These are phyloP conservation scores for Pseudogymnoascus sp. DNA, from an alignment of 2,329 filamentous ascomycete genomes.

Conservation along the genomic window DNA sequence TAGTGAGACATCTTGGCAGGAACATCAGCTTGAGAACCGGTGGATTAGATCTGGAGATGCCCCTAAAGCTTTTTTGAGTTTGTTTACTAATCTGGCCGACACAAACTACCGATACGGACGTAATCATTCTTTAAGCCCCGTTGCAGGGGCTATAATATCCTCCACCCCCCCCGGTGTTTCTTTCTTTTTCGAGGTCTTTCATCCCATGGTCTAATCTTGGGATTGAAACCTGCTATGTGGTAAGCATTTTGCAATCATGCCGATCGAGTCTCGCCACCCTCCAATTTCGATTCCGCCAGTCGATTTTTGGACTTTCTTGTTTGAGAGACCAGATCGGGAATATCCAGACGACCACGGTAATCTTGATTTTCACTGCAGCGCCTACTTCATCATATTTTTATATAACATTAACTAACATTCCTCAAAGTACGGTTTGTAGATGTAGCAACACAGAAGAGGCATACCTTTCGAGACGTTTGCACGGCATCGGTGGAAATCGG, in stretches of 20 bases:
- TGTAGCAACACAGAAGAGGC: slow-evolving; percentile 52
- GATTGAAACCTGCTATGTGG: not conserved
- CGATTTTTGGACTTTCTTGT: slow-evolving; percentile 70
- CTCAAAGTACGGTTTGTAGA: slow-evolving; percentile 54
- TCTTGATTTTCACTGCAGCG: slow-evolving; percentile 16
- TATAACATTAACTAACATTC: slow-evolving; percentile 2
- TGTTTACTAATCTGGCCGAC: not conserved
- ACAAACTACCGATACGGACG: not conserved
- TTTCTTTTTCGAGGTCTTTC: not conserved
- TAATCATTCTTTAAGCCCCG: not conserved
- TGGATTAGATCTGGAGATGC: not conserved
- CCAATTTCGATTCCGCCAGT: slow-evolving; percentile 59
- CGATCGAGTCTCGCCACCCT: slow-evolving; percentile 50
- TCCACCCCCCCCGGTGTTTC: not conserved
- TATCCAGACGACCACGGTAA: slow-evolving; percentile 65
- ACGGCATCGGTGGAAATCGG: slow-evolving; percentile 61
- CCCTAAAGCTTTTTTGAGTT: not conserved
- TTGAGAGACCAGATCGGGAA: slow-evolving; percentile 53
- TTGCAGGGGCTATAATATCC: not conserved
- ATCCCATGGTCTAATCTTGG: not conserved
- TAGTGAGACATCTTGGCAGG: not conserved
- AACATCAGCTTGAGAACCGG: not conserved
- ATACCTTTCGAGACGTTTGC: slow-evolving; percentile 60
- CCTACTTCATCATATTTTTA: slow-evolving; percentile 2
- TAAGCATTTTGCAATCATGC: slow-evolving; percentile 9